Evolutionary conservation across 1,284 basidiomycete species (phyloP), one percentile per base, ranked within the genome.

Genomic region (Clitocybe nebularis): DNA sequence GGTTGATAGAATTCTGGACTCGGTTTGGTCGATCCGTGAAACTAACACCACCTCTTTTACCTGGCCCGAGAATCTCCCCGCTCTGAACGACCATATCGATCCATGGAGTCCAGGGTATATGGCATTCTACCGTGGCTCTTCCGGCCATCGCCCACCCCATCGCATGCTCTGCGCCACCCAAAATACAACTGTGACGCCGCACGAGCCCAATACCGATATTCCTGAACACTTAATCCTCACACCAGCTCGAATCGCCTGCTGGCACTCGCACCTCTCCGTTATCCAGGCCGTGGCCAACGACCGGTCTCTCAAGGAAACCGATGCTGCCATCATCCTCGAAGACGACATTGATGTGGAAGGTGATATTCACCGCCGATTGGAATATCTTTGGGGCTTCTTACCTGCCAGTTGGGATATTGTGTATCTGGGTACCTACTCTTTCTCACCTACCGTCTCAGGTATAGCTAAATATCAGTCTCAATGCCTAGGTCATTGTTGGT

Each of bases 271-370:
- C 61, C 50, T 81, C 14, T 64, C 66, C 22, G 69, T 76, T 25
- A 73, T 89, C 38, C 68, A 64, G 10, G 57, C 43, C 1, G 66
- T 81, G 23, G 69, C 73, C 21, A 60, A 63, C 39, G 39, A 52
- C 26, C 51, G 53, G 17, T 32, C 48, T 20, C 42, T 51, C 8
- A 40, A 40, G 14, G 41, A 50, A 19, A 39, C 54, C 22, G 51
- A 55, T 16, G 47, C 53, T 9, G 59, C 61, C 47, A 55, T 90
- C 10, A 70, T 91, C 13, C 64, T 90, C 13, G 87, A 91, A 63
- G 89, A 91, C 57, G 88, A 90, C 48, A 65, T 91, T 10, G 84
- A 91, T 56, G 77, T 88, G 71, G 85, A 91, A 62, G 71, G 66
- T 44, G 81, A 89, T 52, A 71, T 87, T 6, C 60, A 69, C 10